Conservation (phyloP, 805 yeast species). For the Dipodascus geniculatus region DNA sequence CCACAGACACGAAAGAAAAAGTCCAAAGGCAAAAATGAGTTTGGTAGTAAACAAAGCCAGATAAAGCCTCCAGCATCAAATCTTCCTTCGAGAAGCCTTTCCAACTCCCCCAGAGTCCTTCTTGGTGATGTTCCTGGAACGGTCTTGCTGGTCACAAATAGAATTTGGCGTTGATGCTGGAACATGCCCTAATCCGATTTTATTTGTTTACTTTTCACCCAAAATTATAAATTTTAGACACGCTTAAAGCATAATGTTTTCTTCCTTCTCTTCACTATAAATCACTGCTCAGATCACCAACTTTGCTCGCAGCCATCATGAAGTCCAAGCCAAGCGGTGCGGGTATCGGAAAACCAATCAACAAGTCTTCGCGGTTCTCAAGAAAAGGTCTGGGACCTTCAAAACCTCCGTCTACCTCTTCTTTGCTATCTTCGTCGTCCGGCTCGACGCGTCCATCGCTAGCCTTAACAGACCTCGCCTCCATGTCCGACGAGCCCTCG, state of each 20-base stretch:
- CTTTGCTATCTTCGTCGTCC: not conserved
- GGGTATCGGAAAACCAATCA: not conserved
- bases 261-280: not conserved
- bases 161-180: too few relatives aligned
- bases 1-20: too few relatives aligned
- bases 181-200: not conserved
- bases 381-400: not conserved
- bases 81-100: too few relatives aligned
- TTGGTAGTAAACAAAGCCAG: too few relatives aligned
- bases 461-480: not conserved
- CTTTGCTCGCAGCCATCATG: not conserved
- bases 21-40: too few relatives aligned
- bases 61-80: too few relatives aligned
- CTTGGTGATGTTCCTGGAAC: not conserved
- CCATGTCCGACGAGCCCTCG: constrained; percentile 10
- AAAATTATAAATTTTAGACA: not conserved
- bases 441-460: not conserved
- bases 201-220: not conserved
- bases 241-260: not conserved
- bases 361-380: not conserved
- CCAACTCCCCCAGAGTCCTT: too few relatives aligned
- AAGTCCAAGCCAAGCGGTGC: not conserved
- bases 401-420: not conserved
- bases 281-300: too few relatives aligned
- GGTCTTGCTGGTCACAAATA: not conserved